Conservation (phyloP, 306 rosid genomes). For the Acacia acuminata region DNA sequence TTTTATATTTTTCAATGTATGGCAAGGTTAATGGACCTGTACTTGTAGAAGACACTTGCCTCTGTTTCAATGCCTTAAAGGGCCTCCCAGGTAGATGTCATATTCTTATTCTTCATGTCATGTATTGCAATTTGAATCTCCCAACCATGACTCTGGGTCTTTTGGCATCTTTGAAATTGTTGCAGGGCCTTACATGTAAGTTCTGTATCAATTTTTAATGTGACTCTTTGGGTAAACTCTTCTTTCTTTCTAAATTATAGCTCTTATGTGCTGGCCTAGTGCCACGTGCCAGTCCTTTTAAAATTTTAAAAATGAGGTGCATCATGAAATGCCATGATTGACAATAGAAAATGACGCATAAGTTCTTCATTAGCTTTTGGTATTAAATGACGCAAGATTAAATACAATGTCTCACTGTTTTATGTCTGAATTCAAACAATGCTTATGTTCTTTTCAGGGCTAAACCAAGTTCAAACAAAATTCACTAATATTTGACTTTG, state of each 20-base stretch:
- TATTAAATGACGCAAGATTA: background rate
- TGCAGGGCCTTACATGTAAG: constrained; percentile 99
- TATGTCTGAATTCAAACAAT: background rate
- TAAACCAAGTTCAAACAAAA: background rate
- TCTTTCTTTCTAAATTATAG: constrained; percentile 9
- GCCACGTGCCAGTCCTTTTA: background rate
- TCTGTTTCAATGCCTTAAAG: constrained; percentile 92
- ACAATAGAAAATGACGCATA: background rate
- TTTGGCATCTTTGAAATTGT: constrained; percentile 35
- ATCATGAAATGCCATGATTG: background rate
- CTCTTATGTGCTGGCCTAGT: background rate
- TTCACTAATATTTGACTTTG: constrained; percentile 1
- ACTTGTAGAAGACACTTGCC: constrained; percentile 96
- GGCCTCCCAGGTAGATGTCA: constrained; percentile 87
- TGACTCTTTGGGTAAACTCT: constrained; percentile 38
- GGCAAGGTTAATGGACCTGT: constrained; percentile 92
- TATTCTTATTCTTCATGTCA: constrained; percentile 14
- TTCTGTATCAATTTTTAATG: constrained; percentile 35
- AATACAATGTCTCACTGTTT: background rate
- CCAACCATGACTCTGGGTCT: constrained; percentile 25
- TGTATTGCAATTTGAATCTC: background rate
- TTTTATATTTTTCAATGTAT: background rate
- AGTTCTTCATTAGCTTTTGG: background rate
- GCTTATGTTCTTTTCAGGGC: background rate
- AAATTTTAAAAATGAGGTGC: background rate